Conservation (phyloP, 164 flowering plant genomes). For the Pachysandra terminalis region DNA sequence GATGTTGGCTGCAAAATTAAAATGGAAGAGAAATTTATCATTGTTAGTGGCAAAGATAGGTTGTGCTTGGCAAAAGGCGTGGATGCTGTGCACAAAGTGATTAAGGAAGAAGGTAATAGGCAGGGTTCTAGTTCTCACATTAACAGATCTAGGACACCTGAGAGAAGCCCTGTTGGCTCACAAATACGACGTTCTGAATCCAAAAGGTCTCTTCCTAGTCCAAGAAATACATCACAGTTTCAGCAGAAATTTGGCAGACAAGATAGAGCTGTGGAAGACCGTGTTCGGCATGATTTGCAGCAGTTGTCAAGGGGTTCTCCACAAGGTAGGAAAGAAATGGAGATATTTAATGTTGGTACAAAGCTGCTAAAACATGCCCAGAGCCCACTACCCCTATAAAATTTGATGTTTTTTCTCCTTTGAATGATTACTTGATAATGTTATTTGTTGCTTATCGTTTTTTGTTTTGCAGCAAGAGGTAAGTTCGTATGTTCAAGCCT, state of each 20-base stretch:
- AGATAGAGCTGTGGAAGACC: constrained; percentile 69
- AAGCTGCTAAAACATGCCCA: constrained; percentile 44
- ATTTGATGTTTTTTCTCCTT: neutral
- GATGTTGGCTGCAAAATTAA: constrained; percentile 92
- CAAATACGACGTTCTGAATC: constrained; percentile 53
- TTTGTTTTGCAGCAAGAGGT: constrained; percentile 90
- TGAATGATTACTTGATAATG: constrained; percentile 20
- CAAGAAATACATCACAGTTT: constrained; percentile 26
- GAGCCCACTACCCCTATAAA: constrained; percentile 13
- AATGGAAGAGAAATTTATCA: constrained; percentile 89
- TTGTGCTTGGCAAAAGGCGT: constrained; percentile 80
- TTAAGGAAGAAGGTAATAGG: constrained; percentile 65
- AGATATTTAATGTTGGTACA: constrained; percentile 31
- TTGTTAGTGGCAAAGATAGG: constrained; percentile 94
- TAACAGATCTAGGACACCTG: constrained; percentile 65
- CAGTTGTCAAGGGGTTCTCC: constrained; percentile 67
- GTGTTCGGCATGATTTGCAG: constrained; percentile 66
- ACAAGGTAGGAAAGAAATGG: constrained; percentile 80
- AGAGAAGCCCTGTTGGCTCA: constrained; percentile 46
- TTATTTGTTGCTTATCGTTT: constrained; percentile 35
- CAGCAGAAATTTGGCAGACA: constrained; percentile 30
- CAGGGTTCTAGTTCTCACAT: constrained; percentile 49
- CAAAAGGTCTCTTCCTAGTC: constrained; percentile 56
- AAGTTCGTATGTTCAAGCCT: constrained; percentile 75
- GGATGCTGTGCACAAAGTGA: constrained; percentile 89